Conservation (phyloP, 164 flowering plant genomes). For the Brasenia schreberi region DNA sequence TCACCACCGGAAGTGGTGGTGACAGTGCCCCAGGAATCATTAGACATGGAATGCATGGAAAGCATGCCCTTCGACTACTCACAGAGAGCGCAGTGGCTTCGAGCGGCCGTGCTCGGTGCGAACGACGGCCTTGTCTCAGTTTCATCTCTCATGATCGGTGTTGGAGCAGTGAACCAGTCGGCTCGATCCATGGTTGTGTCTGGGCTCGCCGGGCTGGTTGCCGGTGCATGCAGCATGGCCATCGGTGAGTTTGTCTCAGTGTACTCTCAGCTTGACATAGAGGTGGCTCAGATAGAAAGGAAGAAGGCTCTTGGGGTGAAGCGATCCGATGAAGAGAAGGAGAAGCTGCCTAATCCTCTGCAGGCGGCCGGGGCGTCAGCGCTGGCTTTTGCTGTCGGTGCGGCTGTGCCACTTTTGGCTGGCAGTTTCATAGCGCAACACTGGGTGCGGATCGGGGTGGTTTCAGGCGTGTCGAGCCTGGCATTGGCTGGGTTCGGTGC, state of each 20-base stretch:
- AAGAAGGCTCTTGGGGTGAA: neutral
- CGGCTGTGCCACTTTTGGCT: conserved; percentile 8
- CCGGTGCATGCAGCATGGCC: conserved; percentile 3
- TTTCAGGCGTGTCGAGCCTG: conserved; percentile 6
- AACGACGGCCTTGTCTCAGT: no score
- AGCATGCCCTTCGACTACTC: no score
- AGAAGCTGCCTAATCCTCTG: conserved; percentile 12
- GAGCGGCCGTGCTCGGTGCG: no score
- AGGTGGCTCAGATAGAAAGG: neutral
- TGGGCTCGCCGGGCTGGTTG: neutral
- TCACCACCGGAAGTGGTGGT: no score
- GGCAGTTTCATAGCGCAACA: conserved; percentile 9
- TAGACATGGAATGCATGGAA: no score
- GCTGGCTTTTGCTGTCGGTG: conserved; percentile 13
- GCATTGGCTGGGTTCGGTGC: conserved; percentile 14
- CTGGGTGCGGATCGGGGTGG: conserved; percentile 13
- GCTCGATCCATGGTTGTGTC: neutral
- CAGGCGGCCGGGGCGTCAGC: conserved; percentile 18
- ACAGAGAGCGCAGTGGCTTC: conserved; percentile 4
- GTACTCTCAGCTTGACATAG: conserved; percentile 1
- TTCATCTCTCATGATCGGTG: conserved; percentile 1
- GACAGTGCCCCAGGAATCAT: no score
- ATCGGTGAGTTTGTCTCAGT: conserved; percentile 4
- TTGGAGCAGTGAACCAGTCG: neutral
- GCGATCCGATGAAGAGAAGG: conserved; percentile 3